Base-by-base conservation (phyloP, 2,329 filamentous ascomycete genomes). In the Fusarium stilboides region DNA sequence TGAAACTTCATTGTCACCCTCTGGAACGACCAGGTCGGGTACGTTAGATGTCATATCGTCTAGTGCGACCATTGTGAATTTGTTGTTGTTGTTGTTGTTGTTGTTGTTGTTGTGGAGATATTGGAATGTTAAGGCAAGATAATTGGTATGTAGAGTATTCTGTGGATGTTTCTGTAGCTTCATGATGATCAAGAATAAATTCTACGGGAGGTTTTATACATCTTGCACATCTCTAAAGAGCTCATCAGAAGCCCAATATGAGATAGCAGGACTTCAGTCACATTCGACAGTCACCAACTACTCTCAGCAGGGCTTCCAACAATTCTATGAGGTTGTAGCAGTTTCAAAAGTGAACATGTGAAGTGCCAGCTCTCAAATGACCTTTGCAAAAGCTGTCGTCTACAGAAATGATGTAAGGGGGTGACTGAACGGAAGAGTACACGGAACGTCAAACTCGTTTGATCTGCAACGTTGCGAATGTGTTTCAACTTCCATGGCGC, bases 401-500 rank as follows among this genome's bases (percentile, higher is more conserved):
- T 31, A 17, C 17, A 9, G 34, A 9, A 36, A 15, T 36, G 15
- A 36, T 36, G 8, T 15, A 17, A n/a, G n/a, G n/a, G n/a, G n/a
- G n/a, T n/a, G n/a, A n/a, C n/a, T n/a, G n/a, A n/a, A n/a, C n/a
- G n/a, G n/a, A n/a, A n/a, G n/a, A n/a, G n/a, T n/a, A n/a, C n/a
- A n/a, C n/a, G n/a, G n/a, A n/a, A n/a, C n/a, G n/a, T n/a, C n/a
- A n/a, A n/a, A n/a, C n/a, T n/a, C n/a, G n/a, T n/a, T n/a, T n/a
- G n/a, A n/a, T n/a, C n/a, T 57, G 60, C 26, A 63, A 63, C 61
- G 61, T 63, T 63, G 51, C 61, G 57, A 42, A 57, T 12, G 6
- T 39, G 61, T 63, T 39, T 49, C 50, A 58, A 22, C 22, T 34
- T 5, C 5, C 8, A 19, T 6, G 15, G 6, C 20, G 26, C 44